Base-by-base conservation (phyloP, 768 basidiomycete species). In the Suillus subaureus region DNA sequence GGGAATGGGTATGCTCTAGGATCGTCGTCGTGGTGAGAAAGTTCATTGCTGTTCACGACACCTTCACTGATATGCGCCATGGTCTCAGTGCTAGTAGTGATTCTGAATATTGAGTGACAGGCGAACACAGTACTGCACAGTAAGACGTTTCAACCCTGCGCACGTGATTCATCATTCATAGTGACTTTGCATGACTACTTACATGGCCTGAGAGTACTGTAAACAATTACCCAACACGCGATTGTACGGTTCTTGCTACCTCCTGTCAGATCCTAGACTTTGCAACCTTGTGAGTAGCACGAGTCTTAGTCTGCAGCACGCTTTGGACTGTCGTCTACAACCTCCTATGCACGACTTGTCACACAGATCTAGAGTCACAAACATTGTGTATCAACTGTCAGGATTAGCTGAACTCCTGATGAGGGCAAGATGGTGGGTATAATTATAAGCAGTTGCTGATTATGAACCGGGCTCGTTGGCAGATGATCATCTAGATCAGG, bases 1-100 rank as follows among this genome's bases (percentile, higher is more conserved):
- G 73, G 72, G n/a, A 54, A 39, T 49, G 67, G 66, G 39, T 70
- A 70, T 52, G 64, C 66, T 16, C 73, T 66, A 61, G 72, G 71
- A 40, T 31, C n/a, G 21, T 68, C 61, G 47, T 64, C 56, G 31
- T 57, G 49, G 42, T 57, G 40, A 0, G 15, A 6, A 13, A 9
- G 42, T 63, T 47, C 8, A 23, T 62, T 23, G 51, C 4, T 37
- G n/a, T 57, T 13, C n/a, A 16, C 51, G 13, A 63, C 18, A 57
- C 8, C 23, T 12, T n/a, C 4, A 7, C 26, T 26, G 7, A 23
- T 23, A 23, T 49, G 12, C 12, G 47, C 23, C 47, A 49, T 49
- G 2, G 6, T 8, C 12, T 3, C n/a, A n/a, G n/a, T n/a, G n/a
- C n/a, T n/a, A n/a, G 47, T 49, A 13, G n/a, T 47, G 47, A 3